These are phyloP conservation scores for Populus hybrid DNA, from an alignment of 441 rosid species.

Conservation along the genomic window DNA sequence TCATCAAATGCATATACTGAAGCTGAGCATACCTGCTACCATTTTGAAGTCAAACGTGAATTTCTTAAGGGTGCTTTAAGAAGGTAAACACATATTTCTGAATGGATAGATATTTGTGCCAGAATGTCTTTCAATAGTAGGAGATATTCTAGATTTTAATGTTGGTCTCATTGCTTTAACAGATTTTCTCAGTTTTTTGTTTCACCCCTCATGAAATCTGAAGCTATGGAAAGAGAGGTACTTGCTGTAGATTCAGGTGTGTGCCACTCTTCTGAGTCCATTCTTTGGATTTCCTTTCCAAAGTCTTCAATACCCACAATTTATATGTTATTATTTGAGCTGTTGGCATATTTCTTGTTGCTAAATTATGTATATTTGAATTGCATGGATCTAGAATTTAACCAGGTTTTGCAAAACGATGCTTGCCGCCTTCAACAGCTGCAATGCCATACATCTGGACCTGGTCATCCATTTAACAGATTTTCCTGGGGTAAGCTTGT, in stretches of 20 bases:
- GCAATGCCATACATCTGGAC: slow-evolving; percentile 76
- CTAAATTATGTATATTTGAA: slow-evolving; percentile 18
- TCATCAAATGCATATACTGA: slow-evolving; percentile 97
- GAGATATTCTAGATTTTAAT: slow-evolving; percentile 12
- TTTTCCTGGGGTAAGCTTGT: slow-evolving; percentile 82
- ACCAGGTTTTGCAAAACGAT: slow-evolving; percentile 94
- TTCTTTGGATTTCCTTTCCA: neutral
- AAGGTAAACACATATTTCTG: slow-evolving; percentile 51
- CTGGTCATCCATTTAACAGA: slow-evolving; percentile 73
- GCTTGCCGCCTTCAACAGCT: slow-evolving; percentile 90
- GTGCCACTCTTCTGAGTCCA: slow-evolving; percentile 12
- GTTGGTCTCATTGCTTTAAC: slow-evolving; percentile 26
- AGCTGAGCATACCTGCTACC: slow-evolving; percentile 92
- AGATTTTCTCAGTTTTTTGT: slow-evolving; percentile 98
- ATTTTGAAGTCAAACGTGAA: slow-evolving; percentile 92
- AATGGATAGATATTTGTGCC: neutral
- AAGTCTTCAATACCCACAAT: neutral
- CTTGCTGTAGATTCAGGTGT: slow-evolving; percentile 98
- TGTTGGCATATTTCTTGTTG: slow-evolving; percentile 15
- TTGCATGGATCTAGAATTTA: slow-evolving; percentile 62
- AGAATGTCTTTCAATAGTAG: slow-evolving; percentile 8
- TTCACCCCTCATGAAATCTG: slow-evolving; percentile 87
- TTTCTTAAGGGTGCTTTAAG: slow-evolving; percentile 76
- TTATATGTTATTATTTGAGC: slow-evolving; percentile 3
- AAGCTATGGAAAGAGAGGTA: slow-evolving; percentile 95